Conservation (phyloP, 176 grass and related monocot genomes). For the Themeda triandra region DNA sequence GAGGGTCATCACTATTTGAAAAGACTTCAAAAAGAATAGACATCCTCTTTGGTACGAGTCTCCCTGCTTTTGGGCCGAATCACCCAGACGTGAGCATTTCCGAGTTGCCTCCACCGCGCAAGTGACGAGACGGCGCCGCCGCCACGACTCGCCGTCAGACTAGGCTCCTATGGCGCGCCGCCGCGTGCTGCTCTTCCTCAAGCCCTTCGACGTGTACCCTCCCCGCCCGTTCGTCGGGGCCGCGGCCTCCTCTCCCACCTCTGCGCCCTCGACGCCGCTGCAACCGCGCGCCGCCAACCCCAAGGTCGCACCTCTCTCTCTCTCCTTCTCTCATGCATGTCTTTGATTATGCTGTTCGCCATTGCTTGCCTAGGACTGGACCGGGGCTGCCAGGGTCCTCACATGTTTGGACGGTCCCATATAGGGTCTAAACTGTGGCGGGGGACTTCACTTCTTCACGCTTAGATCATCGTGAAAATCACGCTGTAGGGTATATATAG, state of each 20-base stretch:
- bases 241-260: background rate
- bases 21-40: no score
- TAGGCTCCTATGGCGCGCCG: conserved; percentile 51
- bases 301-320: conserved; percentile 31
- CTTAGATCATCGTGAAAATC: background rate
- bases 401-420: background rate
- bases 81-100: background rate
- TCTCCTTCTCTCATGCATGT: background rate
- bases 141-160: background rate
- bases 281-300: conserved; percentile 36
- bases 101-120: background rate
- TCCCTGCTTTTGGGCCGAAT: no score
- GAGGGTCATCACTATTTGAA: no score
- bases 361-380: background rate
- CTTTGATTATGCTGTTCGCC: background rate
- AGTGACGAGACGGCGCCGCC: background rate
- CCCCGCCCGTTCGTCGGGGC: conserved; percentile 12
- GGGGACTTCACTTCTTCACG: background rate
- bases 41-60: no score
- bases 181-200: conserved; percentile 66
- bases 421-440: background rate
- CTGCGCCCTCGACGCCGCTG: background rate
- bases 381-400: background rate
- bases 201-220: conserved; percentile 71
- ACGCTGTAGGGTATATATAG: background rate